phyloP scores from a whole-genome alignment of 202 grass and related monocot species.

The Elaeis oleifera region DNA sequence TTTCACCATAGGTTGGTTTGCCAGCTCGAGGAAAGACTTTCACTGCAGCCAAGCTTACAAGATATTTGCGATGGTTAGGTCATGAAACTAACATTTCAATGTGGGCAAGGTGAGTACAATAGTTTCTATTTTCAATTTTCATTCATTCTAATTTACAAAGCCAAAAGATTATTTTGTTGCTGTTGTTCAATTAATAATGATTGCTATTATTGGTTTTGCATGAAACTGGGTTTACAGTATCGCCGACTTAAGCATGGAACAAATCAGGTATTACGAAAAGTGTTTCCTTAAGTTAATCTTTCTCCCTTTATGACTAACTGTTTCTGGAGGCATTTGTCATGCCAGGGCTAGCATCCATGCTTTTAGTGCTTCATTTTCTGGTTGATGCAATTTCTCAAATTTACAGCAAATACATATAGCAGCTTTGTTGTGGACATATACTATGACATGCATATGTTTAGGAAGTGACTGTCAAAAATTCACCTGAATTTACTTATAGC shows the following conservation, averaged over 20 bases:
- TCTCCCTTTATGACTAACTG: no score
- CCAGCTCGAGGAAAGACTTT: conserved; percentile 98
- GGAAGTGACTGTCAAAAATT: no score
- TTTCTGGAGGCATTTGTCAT: no score
- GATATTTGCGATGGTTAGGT: conserved; percentile 97
- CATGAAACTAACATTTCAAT: conserved; percentile 99
- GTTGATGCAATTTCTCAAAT: no score
- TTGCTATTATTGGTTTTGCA: conserved; percentile 30
- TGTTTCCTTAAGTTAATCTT: neutral
- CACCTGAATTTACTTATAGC: no score
- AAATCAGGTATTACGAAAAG: conserved; percentile 60
- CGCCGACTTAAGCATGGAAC: conserved; percentile 88
- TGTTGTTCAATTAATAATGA: neutral
- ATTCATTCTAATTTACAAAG: neutral
- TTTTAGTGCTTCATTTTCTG: no score
- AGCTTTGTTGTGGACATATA: no score
- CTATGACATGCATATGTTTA: no score
- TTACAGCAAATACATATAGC: no score
- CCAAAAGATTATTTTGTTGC: neutral
- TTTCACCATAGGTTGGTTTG: conserved; percentile 58
- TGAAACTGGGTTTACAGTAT: conserved; percentile 62
- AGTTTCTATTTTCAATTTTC: neutral
- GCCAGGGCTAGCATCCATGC: no score
- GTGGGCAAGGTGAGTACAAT: conserved; percentile 72
- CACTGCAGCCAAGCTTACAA: conserved; percentile 96